These are phyloP conservation scores for Haematococcus lacustris DNA, from an alignment of 139 green algal genomes.

Conservation along the genomic window DNA sequence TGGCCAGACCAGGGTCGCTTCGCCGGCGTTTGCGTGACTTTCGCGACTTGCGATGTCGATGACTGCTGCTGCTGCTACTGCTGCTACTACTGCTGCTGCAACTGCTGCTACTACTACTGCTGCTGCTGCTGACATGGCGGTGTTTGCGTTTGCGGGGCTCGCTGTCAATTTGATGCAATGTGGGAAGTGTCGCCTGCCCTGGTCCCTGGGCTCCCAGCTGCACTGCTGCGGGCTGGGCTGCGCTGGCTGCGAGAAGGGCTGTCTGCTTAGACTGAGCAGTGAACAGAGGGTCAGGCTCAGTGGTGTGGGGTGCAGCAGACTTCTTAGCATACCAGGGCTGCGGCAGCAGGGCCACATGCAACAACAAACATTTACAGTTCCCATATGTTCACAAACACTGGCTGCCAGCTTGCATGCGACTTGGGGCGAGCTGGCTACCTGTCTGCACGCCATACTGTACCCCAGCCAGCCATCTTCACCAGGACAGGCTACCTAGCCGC, in stretches of 20 bases:
- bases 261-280: neutral
- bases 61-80: neutral
- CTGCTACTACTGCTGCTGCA: conserved; percentile 8
- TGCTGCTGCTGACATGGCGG: neutral
- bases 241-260: neutral
- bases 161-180: neutral
- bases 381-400: neutral
- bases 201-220: neutral
- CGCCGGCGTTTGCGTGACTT: no score
- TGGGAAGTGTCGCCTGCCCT: neutral
- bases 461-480: neutral
- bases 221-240: neutral
- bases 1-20: no score
- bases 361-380: neutral
- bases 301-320: neutral
- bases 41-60: no score
- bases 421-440: neutral
- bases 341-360: neutral
- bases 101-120: conserved; percentile 14
- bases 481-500: neutral
- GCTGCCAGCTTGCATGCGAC: neutral
- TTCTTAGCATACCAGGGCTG: conserved; percentile 8
- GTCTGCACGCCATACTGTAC: neutral
- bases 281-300: neutral
- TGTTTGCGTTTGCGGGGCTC: neutral